Percentiles rank a stretch among this genome's conserved stretches.
phyloP scores from a whole-genome alignment of 257 asterid genomes.

The Nyctanthes arbortristis region DNA sequence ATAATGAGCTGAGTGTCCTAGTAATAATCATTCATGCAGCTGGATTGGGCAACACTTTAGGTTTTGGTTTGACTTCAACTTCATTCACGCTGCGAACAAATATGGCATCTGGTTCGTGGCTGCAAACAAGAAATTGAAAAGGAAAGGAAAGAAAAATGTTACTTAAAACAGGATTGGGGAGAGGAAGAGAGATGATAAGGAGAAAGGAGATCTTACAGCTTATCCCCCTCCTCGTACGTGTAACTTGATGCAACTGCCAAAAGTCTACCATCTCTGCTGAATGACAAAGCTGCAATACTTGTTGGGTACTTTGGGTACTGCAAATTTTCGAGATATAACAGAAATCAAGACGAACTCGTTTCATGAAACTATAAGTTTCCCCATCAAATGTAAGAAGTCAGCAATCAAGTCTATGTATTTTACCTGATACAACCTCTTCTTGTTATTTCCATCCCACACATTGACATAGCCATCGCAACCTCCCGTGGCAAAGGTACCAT shows the following conservation, averaged over 20 bases:
- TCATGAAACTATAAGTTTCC: not conserved
- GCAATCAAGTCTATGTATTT: constrained; percentile 8
- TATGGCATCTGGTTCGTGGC: constrained; percentile 90
- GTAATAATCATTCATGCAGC: constrained; percentile 39
- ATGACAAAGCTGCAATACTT: constrained; percentile 81
- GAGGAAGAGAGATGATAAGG: constrained; percentile 4
- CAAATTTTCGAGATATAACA: constrained; percentile 23
- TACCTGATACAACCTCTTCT: constrained; percentile 95
- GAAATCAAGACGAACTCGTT: constrained; percentile 4
- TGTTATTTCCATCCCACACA: constrained; percentile 97
- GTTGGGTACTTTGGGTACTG: constrained; percentile 88
- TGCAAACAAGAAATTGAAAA: no score
- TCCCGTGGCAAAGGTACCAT: constrained; percentile 94
- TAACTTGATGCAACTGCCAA: constrained; percentile 94
- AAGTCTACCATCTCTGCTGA: constrained; percentile 85
- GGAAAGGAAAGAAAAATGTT: not conserved
- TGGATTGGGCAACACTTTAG: constrained; percentile 65
- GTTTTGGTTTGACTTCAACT: constrained; percentile 96
- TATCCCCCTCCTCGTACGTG: constrained; percentile 92
- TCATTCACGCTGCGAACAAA: constrained; percentile 82
- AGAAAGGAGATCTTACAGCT: constrained; percentile 47
- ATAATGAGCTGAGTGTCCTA: not conserved
- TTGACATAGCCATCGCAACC: constrained; percentile 94
- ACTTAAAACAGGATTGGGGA: not conserved
- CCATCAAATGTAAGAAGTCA: constrained; percentile 4